Conservation (phyloP, 179 eudicot genomes). For the Actinidia arguta region DNA sequence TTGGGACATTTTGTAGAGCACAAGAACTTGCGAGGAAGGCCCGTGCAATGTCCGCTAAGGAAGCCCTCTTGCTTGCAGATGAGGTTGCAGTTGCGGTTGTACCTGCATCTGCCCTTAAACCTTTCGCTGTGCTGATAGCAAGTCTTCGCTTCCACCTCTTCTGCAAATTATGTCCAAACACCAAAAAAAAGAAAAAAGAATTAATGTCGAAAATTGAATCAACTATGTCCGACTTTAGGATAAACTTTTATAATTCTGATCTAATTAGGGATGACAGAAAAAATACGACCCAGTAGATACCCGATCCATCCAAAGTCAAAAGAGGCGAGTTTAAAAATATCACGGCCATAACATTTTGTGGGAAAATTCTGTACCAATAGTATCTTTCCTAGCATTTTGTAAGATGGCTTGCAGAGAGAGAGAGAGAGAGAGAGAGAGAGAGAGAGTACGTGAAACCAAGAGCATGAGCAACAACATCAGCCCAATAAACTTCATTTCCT, state of each 20-base stretch:
- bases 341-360: too few relatives aligned
- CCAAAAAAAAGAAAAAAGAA: too few relatives aligned
- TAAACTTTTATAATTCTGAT: too few relatives aligned
- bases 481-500: background rate
- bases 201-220: too few relatives aligned
- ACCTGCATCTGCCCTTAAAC: background rate
- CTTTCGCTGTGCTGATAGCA: background rate
- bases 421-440: background rate
- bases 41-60: background rate
- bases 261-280: too few relatives aligned
- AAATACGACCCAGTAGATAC: too few relatives aligned
- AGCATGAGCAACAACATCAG: background rate
- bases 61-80: background rate
- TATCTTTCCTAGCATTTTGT: too few relatives aligned
- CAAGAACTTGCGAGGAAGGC: background rate
- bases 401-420: too few relatives aligned
- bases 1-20: background rate
- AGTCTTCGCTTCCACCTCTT: background rate
- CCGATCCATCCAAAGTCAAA: too few relatives aligned
- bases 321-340: too few relatives aligned
- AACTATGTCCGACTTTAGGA: too few relatives aligned
- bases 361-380: too few relatives aligned
- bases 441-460: background rate
- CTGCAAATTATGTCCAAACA: background rate
- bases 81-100: background rate